Base-by-base conservation (phyloP, 257 asterid genomes). In the Schizonepeta tenuifolia region DNA sequence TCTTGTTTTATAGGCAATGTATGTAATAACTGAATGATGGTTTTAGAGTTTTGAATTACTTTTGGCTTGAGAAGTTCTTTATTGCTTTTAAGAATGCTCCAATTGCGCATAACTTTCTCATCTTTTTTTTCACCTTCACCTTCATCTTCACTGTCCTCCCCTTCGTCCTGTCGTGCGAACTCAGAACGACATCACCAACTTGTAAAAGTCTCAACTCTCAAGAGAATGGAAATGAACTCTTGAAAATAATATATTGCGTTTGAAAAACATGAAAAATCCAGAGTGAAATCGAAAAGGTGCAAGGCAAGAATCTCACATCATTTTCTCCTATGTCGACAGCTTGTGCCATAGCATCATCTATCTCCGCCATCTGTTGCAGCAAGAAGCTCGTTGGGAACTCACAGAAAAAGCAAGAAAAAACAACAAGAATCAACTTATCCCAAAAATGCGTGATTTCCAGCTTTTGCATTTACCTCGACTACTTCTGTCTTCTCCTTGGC, bases 271-370 rank as follows among this genome's bases (percentile, higher is more conserved):
- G n/a, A 31, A 28, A 47, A 43, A 14, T 71, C 3, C 15, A 17
- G 49, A 56, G 69, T 59, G 40, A 47, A 65, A 28, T 24, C 38
- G 9, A 57, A 57, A 54, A 26, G 31, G 20, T 15, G 57, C 3
- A 20, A 24, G 26, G 24, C 46, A 24, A 64, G 53, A 69, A 72
- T 58, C 93, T 88, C 82, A 90, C 98, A 74, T 93, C 97, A 56
- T 84, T 89, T 80, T 89, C 98, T 43, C 97, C 98, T 59, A 93
- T 93, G 85, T 93, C 97, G 69, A 93, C 97, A n/a, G 98, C 98
- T 67, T 78, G 85, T 26, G 98, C 92, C 98, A 93, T 87, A 47
- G 97, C 97, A 67, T 93, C 98, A 71, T 93, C 98, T 40, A 90
- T 90, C 69, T 93, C 98, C 21, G 92, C 66, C 80, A 83, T 73